Evolutionary conservation across 2,329 filamentous ascomycete genomes (phyloP).

Genomic region (Fusarium tupiense): DNA sequence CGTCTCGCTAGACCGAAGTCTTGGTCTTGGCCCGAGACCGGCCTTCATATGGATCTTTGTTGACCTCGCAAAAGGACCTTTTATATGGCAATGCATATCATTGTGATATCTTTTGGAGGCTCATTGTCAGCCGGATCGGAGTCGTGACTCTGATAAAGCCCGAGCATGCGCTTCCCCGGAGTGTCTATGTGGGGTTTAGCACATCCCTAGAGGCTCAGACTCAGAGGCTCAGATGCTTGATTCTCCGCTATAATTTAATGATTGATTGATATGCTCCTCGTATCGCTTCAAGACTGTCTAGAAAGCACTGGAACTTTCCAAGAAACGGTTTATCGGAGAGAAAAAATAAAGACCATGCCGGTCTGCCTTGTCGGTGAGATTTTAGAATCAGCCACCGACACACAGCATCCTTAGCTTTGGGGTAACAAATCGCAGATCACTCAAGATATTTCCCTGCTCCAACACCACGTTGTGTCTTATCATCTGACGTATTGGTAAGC

Average conservation of each 20-base stretch:
- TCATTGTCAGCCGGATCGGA: background rate
- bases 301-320: conserved; percentile 41
- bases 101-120: background rate
- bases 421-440: conserved; percentile 31
- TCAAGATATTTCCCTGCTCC: conserved; percentile 10
- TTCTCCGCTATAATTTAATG: background rate
- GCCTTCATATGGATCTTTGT: conserved; percentile 14
- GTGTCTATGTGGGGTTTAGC: conserved; percentile 5
- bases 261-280: background rate
- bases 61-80: background rate
- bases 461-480: conserved; percentile 4
- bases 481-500: conserved; percentile 37
- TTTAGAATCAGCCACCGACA: conserved; percentile 35
- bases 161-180: conserved; percentile 1
- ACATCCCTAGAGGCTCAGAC: background rate
- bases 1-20: conserved; percentile 2
- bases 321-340: background rate
- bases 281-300: background rate
- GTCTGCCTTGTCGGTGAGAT: conserved; percentile 21
- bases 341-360: conserved; percentile 6
- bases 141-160: background rate
- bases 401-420: background rate
- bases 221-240: background rate
- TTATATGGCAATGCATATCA: background rate
- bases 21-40: conserved; percentile 36